Evolutionary conservation across 2,329 filamentous ascomycete species (phyloP).

Genomic region (Paraphaeosphaeria sporulosa): DNA sequence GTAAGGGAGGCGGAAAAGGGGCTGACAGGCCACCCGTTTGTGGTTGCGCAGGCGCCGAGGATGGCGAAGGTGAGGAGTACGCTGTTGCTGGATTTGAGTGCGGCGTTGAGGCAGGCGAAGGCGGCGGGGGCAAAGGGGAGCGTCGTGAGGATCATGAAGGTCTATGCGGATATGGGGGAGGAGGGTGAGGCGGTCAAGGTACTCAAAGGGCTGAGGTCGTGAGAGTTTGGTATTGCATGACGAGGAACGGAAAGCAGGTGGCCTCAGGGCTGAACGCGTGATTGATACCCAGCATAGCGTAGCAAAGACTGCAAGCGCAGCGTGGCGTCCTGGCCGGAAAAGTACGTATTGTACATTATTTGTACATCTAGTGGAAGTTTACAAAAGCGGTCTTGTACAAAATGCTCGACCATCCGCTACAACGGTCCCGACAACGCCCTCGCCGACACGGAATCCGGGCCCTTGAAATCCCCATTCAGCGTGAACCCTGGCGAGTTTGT

Average conservation of each 20-base stretch:
- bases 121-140: slow-evolving; percentile 47
- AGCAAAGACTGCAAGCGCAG: not conserved
- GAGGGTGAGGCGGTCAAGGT: slow-evolving; percentile 66
- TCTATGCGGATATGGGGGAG: slow-evolving; percentile 70
- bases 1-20: slow-evolving; percentile 60
- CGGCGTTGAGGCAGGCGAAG: slow-evolving; percentile 66
- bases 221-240: not conserved
- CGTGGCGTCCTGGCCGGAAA: slow-evolving; percentile 49
- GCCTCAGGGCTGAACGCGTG: slow-evolving; percentile 29
- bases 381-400: slow-evolving; percentile 26
- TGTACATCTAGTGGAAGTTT: slow-evolving; percentile 36
- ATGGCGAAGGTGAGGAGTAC: slow-evolving; percentile 67
- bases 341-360: slow-evolving; percentile 42
- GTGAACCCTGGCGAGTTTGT: slow-evolving; percentile 88
- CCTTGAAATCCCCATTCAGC: slow-evolving; percentile 79
- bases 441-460: slow-evolving; percentile 51
- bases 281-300: slow-evolving; percentile 18
- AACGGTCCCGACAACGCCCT: slow-evolving; percentile 49
- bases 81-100: slow-evolving; percentile 69
- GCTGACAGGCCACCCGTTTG: slow-evolving; percentile 69
- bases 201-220: slow-evolving; percentile 52
- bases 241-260: not conserved
- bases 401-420: slow-evolving; percentile 15
- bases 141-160: slow-evolving; percentile 63
- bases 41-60: slow-evolving; percentile 64